Evolutionary conservation across 176 grass and related monocot genomes (phyloP), one percentile per base, ranked within the genome.

Genomic region (Carex kokanica): DNA sequence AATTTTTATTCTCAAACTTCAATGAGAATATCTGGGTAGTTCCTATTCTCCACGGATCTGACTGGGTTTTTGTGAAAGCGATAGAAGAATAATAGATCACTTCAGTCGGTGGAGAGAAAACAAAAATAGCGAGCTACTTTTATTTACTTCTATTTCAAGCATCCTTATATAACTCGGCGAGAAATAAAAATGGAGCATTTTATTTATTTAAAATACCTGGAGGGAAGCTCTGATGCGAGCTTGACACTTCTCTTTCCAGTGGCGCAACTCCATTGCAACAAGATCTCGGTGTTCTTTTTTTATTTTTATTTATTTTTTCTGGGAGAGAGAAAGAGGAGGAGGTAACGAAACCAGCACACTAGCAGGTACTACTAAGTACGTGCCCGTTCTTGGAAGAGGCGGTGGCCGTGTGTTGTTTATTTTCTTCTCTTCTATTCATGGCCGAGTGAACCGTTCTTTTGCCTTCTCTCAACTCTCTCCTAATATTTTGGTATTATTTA

Each of bases 321-420:
- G 60, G 29, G 32, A 6, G 7, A 77, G 72, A 78, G 57, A 8
- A 0, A n/a, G 2, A 56, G 15, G 25, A 69, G 63, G 25, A 69
- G 63, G 2, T 24, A 86, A 54, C 27, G 74, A 81, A 78, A 85
- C 57, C 83, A 60, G 70, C 83, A 86, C 91, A 85, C 81, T 87
- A 45, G 57, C 63, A 85, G 29, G 24, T 18, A 56, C 55, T 59
- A 81, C 61, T 74, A 59, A 8, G 49, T 57, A 13, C 36, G 43
- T 84, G 64, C 18, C 64, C 18, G 51, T 77, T 79, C 12, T 72
- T 14, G 47, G 80, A 53, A 80, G 60, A 78, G 78, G 53, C 20
- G 84, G 67, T 82, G 74, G 84, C 80, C 67, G 47, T 40, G 57
- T 71, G 23, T 84, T 74, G 40, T 87, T 65, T 86, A 83, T 59